Conservation (phyloP, 148 eudicot species). For the Vaccinium vitisidaea region DNA sequence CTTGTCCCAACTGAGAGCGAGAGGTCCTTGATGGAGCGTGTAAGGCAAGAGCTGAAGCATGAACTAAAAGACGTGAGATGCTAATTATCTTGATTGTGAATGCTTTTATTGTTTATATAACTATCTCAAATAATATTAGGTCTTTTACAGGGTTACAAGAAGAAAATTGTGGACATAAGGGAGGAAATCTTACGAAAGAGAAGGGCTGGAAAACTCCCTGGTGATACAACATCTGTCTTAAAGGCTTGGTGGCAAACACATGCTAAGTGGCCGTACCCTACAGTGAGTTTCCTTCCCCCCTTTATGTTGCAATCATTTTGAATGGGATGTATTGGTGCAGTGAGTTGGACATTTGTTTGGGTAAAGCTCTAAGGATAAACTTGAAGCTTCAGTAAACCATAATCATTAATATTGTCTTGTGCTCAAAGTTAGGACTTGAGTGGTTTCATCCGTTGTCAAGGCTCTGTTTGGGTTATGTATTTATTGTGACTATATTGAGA, state of each 20-base stretch:
- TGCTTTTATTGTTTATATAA: background rate
- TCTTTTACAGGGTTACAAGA: slow-evolving; percentile 71
- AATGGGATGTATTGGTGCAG: background rate
- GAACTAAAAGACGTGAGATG: slow-evolving; percentile 50
- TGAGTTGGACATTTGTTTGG: background rate
- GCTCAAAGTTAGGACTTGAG: background rate
- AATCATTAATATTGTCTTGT: background rate
- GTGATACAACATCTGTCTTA: slow-evolving; percentile 87
- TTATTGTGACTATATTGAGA: background rate
- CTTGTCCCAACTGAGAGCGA: slow-evolving; percentile 60
- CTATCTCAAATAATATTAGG: background rate
- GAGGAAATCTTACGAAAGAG: slow-evolving; percentile 93
- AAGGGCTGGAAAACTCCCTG: slow-evolving; percentile 93
- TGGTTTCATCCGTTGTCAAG: background rate
- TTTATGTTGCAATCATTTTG: background rate
- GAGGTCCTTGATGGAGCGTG: slow-evolving; percentile 69
- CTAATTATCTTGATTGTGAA: background rate
- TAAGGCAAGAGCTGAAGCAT: slow-evolving; percentile 62
- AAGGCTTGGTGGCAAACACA: slow-evolving; percentile 98
- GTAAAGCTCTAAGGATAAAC: background rate
- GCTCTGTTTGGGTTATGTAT: background rate
- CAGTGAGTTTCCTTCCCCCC: slow-evolving; percentile 41
- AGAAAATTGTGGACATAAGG: slow-evolving; percentile 86
- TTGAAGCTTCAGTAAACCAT: background rate
- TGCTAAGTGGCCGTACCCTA: slow-evolving; percentile 96